These are phyloP conservation scores for Ceratocystis diversiconidia DNA, from an alignment of 2,329 filamentous ascomycete species.

Conservation along the genomic window DNA sequence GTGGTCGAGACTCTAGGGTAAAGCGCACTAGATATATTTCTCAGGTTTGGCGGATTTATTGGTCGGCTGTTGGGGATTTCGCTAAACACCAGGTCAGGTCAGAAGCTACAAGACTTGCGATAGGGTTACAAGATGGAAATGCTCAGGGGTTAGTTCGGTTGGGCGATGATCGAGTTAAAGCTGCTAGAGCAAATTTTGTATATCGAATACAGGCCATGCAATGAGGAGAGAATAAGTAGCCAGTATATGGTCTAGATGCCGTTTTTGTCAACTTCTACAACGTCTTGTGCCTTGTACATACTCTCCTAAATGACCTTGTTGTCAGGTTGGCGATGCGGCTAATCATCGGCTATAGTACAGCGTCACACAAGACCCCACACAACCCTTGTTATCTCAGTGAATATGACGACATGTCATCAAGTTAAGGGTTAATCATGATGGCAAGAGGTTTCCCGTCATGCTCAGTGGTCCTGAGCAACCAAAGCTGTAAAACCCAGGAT, in stretches of 20 bases:
- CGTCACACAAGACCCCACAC: background rate
- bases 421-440: background rate
- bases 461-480: background rate
- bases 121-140: no score
- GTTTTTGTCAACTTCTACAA: background rate
- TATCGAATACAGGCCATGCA: background rate
- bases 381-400: background rate
- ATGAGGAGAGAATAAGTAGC: background rate
- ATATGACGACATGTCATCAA: background rate
- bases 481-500: background rate
- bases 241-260: background rate
- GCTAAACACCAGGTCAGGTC: no score
- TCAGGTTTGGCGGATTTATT: background rate
- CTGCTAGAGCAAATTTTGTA: background rate
- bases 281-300: background rate
- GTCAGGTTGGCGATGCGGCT: conserved; percentile 4
- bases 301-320: background rate
- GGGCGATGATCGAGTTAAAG: background rate
- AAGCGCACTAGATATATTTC: background rate
- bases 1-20: background rate
- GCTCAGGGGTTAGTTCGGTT: no score
- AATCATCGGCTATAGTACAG: background rate
- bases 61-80: no score
- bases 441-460: no score
- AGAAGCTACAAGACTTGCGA: no score